Conservation (phyloP, 2,329 filamentous ascomycete genomes). For the Pseudogymnoascus sp. region DNA sequence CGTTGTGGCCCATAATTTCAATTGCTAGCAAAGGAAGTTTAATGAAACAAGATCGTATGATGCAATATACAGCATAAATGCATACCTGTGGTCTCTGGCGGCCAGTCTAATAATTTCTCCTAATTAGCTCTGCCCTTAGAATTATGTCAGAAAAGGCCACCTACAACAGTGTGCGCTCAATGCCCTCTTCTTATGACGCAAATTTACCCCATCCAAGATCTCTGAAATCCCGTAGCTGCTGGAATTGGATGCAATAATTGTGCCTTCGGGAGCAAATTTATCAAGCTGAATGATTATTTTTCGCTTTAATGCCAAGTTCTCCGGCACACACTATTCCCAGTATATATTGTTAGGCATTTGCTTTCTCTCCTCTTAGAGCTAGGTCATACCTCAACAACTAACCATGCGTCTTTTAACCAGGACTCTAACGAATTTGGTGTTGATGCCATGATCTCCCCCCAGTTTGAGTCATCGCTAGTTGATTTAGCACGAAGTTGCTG, state of each 20-base stretch:
- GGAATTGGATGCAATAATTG: constrained; percentile 39
- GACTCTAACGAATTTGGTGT: constrained; percentile 8
- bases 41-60: not conserved
- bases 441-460: constrained; percentile 22
- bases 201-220: constrained; percentile 30
- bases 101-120: constrained; percentile 27
- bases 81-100: constrained; percentile 26
- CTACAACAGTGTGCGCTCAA: constrained; percentile 37
- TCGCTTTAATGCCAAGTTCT: constrained; percentile 33
- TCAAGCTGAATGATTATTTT: constrained; percentile 33
- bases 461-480: constrained; percentile 14
- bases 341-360: not conserved
- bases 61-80: not conserved
- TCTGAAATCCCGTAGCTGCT: constrained; percentile 38
- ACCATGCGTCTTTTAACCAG: constrained; percentile 23
- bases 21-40: constrained; percentile 19
- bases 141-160: constrained; percentile 13
- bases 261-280: constrained; percentile 26
- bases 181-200: constrained; percentile 29
- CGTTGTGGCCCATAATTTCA: constrained; percentile 30
- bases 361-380: not conserved
- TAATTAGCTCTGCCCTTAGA: not conserved
- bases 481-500: constrained; percentile 14
- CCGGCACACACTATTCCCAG: constrained; percentile 29
- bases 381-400: constrained; percentile 28